Conservation (phyloP, 225 moss, liverwort and hornwort genomes). For the Marchantia paleacea region DNA sequence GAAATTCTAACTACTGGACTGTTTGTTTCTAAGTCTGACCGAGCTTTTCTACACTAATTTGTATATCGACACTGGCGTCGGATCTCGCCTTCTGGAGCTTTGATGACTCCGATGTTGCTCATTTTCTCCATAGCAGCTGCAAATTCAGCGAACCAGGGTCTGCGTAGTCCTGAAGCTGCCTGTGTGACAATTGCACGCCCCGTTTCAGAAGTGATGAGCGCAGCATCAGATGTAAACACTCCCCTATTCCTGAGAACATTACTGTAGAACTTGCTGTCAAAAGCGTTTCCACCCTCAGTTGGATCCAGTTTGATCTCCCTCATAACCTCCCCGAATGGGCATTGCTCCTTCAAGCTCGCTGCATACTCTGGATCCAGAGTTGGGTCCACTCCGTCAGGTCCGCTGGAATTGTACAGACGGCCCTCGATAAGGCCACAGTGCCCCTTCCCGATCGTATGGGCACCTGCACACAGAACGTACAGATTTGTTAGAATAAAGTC, state of each 20-base stretch:
- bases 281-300: slow-evolving; percentile 2
- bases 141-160: slow-evolving; percentile 22
- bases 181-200: not conserved
- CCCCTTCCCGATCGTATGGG: slow-evolving; percentile 24
- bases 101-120: slow-evolving; percentile 16
- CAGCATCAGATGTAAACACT: slow-evolving; percentile 25
- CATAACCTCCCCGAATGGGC: not conserved
- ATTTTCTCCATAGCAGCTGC: slow-evolving; percentile 20
- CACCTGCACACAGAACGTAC: slow-evolving; percentile 13
- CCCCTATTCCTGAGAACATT: slow-evolving; percentile 19
- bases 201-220: not conserved
- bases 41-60: not conserved
- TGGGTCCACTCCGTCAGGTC: slow-evolving; percentile 20
- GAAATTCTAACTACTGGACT: no score
- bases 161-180: not conserved
- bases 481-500: not conserved
- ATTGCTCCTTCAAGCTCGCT: slow-evolving; percentile 3
- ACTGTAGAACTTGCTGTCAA: slow-evolving; percentile 21
- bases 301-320: slow-evolving; percentile 17
- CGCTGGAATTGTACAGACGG: slow-evolving; percentile 24
- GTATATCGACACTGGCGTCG: slow-evolving; percentile 11
- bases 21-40: no score
- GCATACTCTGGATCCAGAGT: slow-evolving; percentile 17
- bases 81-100: slow-evolving; percentile 15
- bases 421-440: slow-evolving; percentile 8